Evolutionary conservation across 805 yeast species (phyloP), one percentile per base, ranked within the genome.

Genomic region (Metschnikowia koreensis): DNA sequence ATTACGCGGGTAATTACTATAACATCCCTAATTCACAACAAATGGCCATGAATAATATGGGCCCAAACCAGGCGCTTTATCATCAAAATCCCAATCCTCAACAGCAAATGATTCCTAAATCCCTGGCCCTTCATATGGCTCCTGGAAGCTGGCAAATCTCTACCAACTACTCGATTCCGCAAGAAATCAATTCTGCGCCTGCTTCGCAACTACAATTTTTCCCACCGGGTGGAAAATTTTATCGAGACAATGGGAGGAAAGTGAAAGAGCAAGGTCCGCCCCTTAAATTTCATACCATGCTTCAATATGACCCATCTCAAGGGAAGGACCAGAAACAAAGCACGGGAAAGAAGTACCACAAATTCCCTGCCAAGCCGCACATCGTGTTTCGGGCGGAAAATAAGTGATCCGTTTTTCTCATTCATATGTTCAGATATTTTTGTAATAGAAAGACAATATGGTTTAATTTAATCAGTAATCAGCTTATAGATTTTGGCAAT

Each of bases 271-370:
- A 3, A 31, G 45, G 53, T n/a, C 57, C 60, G 46, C 66, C 61
- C 38, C 69, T 73, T 45, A 69, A 65, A 48, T 71, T 71, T 55
- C 73, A 75, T 33, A 75, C 77, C 7, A 72, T 73, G 53, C 52
- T 73, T 40, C 76, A 62, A 50, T 73, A 73, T 48, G 75, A 73
- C 52, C 77, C 77, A 11, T 69, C 75, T 13, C 67, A 65, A 44
- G 69, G 62, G 44, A 38, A 49, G 9, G 45, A 51, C n/a, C 47
- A 31, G 61, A 38, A 39, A 53, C 56, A 44, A 59, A 58, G 44
- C 53, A 3, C 43, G 56, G n/a, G 58, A 59, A 41, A 54, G 58
- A 12, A 61, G 56, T 16, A 58, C 57, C 27, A 66, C 47, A 60
- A 62, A 15, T 69, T 72, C 47, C 68, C 73, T 1, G 58, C 66